phyloP scores from a whole-genome alignment of 2,329 filamentous ascomycete species.

The Trichoderma sp. region DNA sequence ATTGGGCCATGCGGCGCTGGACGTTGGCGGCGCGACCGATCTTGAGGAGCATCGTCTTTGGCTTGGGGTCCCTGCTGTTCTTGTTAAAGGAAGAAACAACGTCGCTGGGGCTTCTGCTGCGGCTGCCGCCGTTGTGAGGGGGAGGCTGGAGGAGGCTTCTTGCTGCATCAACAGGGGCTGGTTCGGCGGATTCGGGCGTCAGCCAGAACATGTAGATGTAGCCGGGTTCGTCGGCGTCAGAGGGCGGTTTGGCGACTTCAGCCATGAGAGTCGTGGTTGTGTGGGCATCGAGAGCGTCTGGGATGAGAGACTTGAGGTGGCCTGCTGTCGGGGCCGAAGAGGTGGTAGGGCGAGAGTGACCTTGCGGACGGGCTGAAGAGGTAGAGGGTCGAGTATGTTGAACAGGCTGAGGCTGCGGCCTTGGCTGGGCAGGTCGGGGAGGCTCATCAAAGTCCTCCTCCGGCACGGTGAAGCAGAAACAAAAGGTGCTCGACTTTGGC shows the following conservation, averaged over 20 bases:
- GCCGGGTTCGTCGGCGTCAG: slow-evolving; percentile 71
- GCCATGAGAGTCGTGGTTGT: slow-evolving; percentile 68
- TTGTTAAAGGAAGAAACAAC: slow-evolving; percentile 48
- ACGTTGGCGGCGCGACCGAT: slow-evolving; percentile 76
- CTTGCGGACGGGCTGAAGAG: slow-evolving; percentile 21
- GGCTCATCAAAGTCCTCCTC: slow-evolving; percentile 40
- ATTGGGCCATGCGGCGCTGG: slow-evolving; percentile 85
- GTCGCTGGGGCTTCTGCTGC: slow-evolving; percentile 51
- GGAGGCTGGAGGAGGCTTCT: slow-evolving; percentile 58
- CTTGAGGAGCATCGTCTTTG: slow-evolving; percentile 66
- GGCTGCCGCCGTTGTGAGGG: slow-evolving; percentile 29
- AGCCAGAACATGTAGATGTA: slow-evolving; percentile 99
- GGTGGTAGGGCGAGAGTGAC: slow-evolving; percentile 29
- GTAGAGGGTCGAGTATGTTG: slow-evolving; percentile 35
- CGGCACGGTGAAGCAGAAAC: slow-evolving; percentile 54
- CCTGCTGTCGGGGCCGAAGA: slow-evolving; percentile 35
- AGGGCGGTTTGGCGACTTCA: slow-evolving; percentile 69
- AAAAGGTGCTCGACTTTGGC: slow-evolving; percentile 37
- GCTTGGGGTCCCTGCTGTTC: slow-evolving; percentile 25
- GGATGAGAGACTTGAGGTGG: slow-evolving; percentile 57
- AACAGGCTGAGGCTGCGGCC: slow-evolving; percentile 48
- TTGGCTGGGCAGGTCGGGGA: slow-evolving; percentile 38
- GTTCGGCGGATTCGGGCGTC: slow-evolving; percentile 59
- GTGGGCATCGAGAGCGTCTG: slow-evolving; percentile 61
- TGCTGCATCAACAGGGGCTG: slow-evolving; percentile 57